phyloP scores from a whole-genome alignment of 768 basidiomycete species.

The Scleroderma bovista region DNA sequence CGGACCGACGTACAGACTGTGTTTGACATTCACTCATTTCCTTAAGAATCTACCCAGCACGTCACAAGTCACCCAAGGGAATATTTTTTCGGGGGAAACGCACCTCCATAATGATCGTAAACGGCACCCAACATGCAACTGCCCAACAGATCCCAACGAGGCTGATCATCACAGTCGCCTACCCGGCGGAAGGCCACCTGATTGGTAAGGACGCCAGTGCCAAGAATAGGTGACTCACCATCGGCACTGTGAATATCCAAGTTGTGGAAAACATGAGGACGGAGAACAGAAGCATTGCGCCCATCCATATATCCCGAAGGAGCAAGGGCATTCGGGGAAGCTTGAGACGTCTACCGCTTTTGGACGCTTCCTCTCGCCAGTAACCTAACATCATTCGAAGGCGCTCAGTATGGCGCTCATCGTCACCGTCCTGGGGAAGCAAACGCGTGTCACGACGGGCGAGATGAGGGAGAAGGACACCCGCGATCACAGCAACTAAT shows the following conservation, averaged over 20 bases:
- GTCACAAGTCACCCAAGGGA: background rate
- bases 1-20: slow-evolving; percentile 6
- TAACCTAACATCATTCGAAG: slow-evolving; percentile 65
- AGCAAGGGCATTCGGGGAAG: slow-evolving; percentile 89
- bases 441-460: slow-evolving; percentile 78
- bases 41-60: slow-evolving; percentile 56
- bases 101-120: slow-evolving; percentile 97
- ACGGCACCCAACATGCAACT: slow-evolving; percentile 96
- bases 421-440: slow-evolving; percentile 62
- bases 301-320: slow-evolving; percentile 90
- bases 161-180: slow-evolving; percentile 80
- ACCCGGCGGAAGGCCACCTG: background rate
- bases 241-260: slow-evolving; percentile 74
- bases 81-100: slow-evolving; percentile 37
- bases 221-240: slow-evolving; percentile 35
- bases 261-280: slow-evolving; percentile 79
- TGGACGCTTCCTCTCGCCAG: slow-evolving; percentile 83
- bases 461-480: slow-evolving; percentile 74
- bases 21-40: slow-evolving; percentile 46
- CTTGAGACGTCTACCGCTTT: slow-evolving; percentile 65
- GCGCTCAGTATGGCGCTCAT: slow-evolving; percentile 67
- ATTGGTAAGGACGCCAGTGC: background rate
- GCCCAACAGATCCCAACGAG: slow-evolving; percentile 94
- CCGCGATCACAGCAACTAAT: slow-evolving; percentile 80
- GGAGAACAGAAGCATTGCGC: slow-evolving; percentile 76